phyloP scores from a whole-genome alignment of 352 stramenopile genomes.

The Pythium apleroticum region DNA sequence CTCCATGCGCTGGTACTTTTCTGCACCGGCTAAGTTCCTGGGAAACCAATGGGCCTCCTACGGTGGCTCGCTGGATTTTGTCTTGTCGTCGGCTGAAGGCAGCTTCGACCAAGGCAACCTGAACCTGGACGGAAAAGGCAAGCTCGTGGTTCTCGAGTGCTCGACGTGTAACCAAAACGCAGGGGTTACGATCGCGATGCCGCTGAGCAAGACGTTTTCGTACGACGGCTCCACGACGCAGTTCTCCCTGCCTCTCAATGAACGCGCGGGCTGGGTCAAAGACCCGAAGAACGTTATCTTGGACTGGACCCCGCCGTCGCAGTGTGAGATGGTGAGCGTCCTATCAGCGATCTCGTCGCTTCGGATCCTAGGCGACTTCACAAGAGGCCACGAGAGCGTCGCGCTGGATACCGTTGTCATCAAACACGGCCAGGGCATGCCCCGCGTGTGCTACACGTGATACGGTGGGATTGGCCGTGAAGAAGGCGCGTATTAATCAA shows the following conservation, averaged over 20 bases:
- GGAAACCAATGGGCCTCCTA: slow-evolving; percentile 89
- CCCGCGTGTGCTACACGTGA: slow-evolving; percentile 41
- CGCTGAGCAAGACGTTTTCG: slow-evolving; percentile 64
- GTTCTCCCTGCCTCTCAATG: slow-evolving; percentile 78
- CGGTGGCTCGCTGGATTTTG: slow-evolving; percentile 88
- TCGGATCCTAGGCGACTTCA: slow-evolving; percentile 92
- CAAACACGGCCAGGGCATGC: slow-evolving; percentile 52
- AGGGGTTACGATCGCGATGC: slow-evolving; percentile 86
- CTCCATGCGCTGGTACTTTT: slow-evolving; percentile 87
- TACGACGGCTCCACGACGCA: slow-evolving; percentile 84
- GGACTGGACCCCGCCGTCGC: slow-evolving; percentile 57
- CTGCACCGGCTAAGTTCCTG: slow-evolving; percentile 77
- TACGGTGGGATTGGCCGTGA: background rate
- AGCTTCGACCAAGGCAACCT: slow-evolving; percentile 82
- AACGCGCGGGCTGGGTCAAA: slow-evolving; percentile 87
- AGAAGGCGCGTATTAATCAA: slow-evolving; percentile 3
- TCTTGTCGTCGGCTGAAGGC: slow-evolving; percentile 88
- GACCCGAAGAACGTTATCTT: slow-evolving; percentile 90
- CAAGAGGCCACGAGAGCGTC: slow-evolving; percentile 87
- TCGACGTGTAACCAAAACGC: slow-evolving; percentile 75
- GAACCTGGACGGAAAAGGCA: slow-evolving; percentile 57
- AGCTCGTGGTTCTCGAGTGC: slow-evolving; percentile 89
- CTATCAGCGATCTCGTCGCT: slow-evolving; percentile 82
- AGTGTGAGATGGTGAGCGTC: slow-evolving; percentile 89
- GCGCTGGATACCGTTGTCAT: slow-evolving; percentile 84